Percentiles rank a stretch among this genome's conserved stretches.
phyloP scores from a whole-genome alignment of 2,329 filamentous ascomycete species.

The Emericellopsis atlantica region DNA sequence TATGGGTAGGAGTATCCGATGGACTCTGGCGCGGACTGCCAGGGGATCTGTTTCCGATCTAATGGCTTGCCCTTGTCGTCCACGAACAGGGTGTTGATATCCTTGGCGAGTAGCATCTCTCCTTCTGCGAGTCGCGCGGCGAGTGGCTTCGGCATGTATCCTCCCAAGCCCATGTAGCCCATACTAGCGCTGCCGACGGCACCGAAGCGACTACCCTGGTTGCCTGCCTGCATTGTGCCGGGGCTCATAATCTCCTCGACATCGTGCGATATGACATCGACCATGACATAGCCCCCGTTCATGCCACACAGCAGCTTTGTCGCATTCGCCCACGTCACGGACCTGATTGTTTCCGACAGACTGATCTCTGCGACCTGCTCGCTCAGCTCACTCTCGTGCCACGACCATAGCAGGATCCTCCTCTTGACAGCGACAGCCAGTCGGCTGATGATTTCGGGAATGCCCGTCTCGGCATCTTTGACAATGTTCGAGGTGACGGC shows the following conservation, averaged over 20 bases:
- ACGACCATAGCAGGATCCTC: slow-evolving; percentile 81
- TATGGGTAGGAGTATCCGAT: slow-evolving; percentile 97
- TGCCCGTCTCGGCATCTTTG: slow-evolving; percentile 73
- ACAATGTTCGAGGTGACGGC: slow-evolving; percentile 93
- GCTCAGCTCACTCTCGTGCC: slow-evolving; percentile 85
- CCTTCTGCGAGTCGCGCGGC: slow-evolving; percentile 72
- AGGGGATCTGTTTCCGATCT: slow-evolving; percentile 81
- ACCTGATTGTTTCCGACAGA: slow-evolving; percentile 73
- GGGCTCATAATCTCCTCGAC: slow-evolving; percentile 70
- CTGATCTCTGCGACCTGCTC: slow-evolving; percentile 59
- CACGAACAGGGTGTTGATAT: slow-evolving; percentile 91
- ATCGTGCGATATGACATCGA: slow-evolving; percentile 66
- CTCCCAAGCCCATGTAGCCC: slow-evolving; percentile 92
- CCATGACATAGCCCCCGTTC: slow-evolving; percentile 81
- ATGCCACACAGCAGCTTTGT: slow-evolving; percentile 82
- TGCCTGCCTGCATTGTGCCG: slow-evolving; percentile 48
- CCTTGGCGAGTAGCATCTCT: slow-evolving; percentile 87
- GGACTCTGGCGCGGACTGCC: slow-evolving; percentile 75
- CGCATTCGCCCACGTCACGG: slow-evolving; percentile 80
- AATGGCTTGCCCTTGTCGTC: slow-evolving; percentile 70
- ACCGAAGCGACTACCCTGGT: slow-evolving; percentile 63
- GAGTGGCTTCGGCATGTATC: slow-evolving; percentile 82
- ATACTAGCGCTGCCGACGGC: slow-evolving; percentile 76
- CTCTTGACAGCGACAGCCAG: slow-evolving; percentile 89
- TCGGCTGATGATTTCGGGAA: slow-evolving; percentile 85